Conservation (phyloP, 495 filamentous ascomycete species). For the Trichoderma erinaceum region DNA sequence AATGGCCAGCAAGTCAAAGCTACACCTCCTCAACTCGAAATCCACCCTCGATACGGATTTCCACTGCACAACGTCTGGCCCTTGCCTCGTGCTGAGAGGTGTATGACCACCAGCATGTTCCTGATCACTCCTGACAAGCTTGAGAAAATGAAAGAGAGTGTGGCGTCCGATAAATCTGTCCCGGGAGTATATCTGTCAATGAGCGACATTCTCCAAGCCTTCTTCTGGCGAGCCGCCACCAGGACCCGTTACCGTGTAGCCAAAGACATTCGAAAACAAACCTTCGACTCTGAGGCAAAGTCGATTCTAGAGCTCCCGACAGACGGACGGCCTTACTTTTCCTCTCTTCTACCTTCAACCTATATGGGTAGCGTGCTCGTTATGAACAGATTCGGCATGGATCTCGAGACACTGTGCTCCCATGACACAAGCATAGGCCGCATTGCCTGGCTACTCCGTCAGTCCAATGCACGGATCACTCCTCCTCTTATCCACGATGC, state of each 20-base stretch:
- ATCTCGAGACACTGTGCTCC: conserved; percentile 26
- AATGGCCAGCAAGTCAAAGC: neutral
- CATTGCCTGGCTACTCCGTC: conserved; percentile 25
- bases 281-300: conserved; percentile 25
- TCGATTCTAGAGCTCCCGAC: conserved; percentile 32
- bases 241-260: conserved; percentile 30
- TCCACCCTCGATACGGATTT: conserved; percentile 18
- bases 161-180: conserved; percentile 22
- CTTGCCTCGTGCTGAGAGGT: conserved; percentile 21
- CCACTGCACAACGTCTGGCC: conserved; percentile 25
- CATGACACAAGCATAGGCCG: conserved; percentile 25
- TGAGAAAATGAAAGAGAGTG: conserved; percentile 23
- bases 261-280: conserved; percentile 23
- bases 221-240: conserved; percentile 32
- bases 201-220: conserved; percentile 29
- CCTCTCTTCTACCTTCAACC: conserved; percentile 25
- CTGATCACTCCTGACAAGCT: conserved; percentile 23
- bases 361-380: conserved; percentile 34
- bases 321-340: conserved; percentile 30
- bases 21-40: neutral
- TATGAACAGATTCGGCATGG: conserved; percentile 25
- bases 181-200: conserved; percentile 21
- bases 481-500: conserved; percentile 31
- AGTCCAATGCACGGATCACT: conserved; percentile 21
- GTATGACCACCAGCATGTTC: conserved; percentile 24